Percentiles rank a stretch among this genome's conserved stretches.
phyloP scores from a whole-genome alignment of 805 yeast species.

The Starmera dryadoides region DNA sequence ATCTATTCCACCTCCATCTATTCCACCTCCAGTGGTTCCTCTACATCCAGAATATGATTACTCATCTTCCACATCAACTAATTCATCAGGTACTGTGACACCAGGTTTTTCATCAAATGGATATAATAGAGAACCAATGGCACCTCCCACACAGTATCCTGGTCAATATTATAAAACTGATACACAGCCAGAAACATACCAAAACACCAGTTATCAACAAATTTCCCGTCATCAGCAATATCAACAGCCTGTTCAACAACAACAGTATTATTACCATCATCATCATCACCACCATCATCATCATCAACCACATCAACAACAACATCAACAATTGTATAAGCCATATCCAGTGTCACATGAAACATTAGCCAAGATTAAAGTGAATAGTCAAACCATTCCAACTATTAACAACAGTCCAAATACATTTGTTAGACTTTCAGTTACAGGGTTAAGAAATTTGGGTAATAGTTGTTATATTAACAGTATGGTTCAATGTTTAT shows the following conservation, averaged over 20 bases:
- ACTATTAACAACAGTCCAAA: constrained; percentile 29
- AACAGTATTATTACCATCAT: background rate
- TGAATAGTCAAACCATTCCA: constrained; percentile 20
- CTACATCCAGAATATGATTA: background rate
- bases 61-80: too few species aligned
- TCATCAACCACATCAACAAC: constrained; percentile 1
- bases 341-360: constrained; percentile 3
- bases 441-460: constrained; percentile 58
- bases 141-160: too few species aligned
- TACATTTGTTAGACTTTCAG: constrained; percentile 34
- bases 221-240: too few species aligned
- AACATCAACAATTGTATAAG: background rate
- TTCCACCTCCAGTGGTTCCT: constrained; percentile 7
- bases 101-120: too few species aligned
- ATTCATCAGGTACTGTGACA: too few species aligned
- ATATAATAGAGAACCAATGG: too few species aligned
- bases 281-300: constrained; percentile 2
- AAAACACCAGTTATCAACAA: too few species aligned
- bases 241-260: constrained; percentile 1
- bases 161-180: too few species aligned
- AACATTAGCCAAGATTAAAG: background rate
- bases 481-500: constrained; percentile 63
- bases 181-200: too few species aligned
- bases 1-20: background rate
- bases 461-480: constrained; percentile 77